Evolutionary conservation across 169 alveolate genomes (phyloP).

Genomic region (Haemoproteus tartakovskyi): DNA sequence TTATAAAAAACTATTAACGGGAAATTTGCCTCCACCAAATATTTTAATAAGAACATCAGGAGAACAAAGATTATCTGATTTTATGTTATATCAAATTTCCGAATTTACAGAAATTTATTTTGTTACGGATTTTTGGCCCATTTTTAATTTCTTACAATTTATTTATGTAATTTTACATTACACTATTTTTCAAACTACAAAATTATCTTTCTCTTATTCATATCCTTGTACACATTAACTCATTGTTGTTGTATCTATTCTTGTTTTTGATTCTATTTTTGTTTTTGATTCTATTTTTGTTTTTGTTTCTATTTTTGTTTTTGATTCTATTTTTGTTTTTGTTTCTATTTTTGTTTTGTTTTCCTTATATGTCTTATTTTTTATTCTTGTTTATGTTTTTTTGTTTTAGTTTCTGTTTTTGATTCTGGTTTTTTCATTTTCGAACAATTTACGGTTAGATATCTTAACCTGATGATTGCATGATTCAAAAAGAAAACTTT

Average conservation of each 20-base stretch:
- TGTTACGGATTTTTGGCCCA: conserved; percentile 75
- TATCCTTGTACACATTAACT: conserved; percentile 48
- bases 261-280: no score
- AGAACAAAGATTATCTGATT: conserved; percentile 86
- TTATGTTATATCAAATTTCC: conserved; percentile 83
- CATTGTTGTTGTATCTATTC: neutral
- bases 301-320: no score
- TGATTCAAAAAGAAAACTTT: no score
- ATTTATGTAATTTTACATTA: conserved; percentile 70
- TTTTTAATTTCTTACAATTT: conserved; percentile 67
- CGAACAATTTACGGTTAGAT: no score
- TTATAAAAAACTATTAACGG: conserved; percentile 69
- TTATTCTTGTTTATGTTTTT: no score
- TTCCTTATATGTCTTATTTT: no score
- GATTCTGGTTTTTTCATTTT: no score
- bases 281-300: no score
- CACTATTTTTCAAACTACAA: conserved; percentile 68
- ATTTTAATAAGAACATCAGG: conserved; percentile 88
- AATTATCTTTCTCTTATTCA: conserved; percentile 41
- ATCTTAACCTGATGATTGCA: no score
- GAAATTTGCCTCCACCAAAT: conserved; percentile 82
- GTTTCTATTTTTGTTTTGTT: no score
- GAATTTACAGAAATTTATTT: conserved; percentile 78
- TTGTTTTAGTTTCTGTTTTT: no score
- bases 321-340: no score